Conservation (phyloP, 805 yeast species). For the Candida ulmi region DNA sequence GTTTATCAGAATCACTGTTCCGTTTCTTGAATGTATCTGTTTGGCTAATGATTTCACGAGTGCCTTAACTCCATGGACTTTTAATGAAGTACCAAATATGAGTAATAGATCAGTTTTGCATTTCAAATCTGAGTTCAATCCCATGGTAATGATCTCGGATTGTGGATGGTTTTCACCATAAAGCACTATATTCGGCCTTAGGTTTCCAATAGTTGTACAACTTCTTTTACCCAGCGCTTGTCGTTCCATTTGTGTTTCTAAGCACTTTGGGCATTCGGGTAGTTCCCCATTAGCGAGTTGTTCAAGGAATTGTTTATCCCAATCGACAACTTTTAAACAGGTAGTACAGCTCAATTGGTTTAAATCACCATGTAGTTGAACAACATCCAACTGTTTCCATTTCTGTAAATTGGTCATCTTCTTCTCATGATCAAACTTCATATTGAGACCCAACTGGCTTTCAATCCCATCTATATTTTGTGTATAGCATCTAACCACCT, state of each 20-base stretch:
- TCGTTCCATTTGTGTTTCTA: conserved; percentile 48
- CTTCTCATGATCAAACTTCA: conserved; percentile 40
- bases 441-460: conserved; percentile 51
- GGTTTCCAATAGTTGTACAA: conserved; percentile 63
- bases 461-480: conserved; percentile 94
- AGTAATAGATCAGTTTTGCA: conserved; percentile 70
- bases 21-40: conserved; percentile 72
- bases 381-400: conserved; percentile 69
- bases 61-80: conserved; percentile 83
- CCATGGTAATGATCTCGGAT: conserved; percentile 71
- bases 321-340: conserved; percentile 52
- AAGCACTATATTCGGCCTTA: conserved; percentile 85
- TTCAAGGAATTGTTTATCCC: conserved; percentile 51
- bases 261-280: conserved; percentile 76
- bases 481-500: conserved; percentile 81
- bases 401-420: conserved; percentile 20
- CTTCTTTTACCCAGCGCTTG: conserved; percentile 65
- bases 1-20: conserved; percentile 73
- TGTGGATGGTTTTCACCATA: conserved; percentile 94
- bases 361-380: conserved; percentile 88
- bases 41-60: conserved; percentile 66
- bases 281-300: conserved; percentile 54
- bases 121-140: conserved; percentile 59
- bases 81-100: conserved; percentile 90
- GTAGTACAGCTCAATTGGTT: conserved; percentile 70